Percentiles rank a stretch among this genome's conserved stretches.
Evolutionary conservation across 2,329 filamentous ascomycete genomes (phyloP).

Genomic region (Colletotrichum sp.): DNA sequence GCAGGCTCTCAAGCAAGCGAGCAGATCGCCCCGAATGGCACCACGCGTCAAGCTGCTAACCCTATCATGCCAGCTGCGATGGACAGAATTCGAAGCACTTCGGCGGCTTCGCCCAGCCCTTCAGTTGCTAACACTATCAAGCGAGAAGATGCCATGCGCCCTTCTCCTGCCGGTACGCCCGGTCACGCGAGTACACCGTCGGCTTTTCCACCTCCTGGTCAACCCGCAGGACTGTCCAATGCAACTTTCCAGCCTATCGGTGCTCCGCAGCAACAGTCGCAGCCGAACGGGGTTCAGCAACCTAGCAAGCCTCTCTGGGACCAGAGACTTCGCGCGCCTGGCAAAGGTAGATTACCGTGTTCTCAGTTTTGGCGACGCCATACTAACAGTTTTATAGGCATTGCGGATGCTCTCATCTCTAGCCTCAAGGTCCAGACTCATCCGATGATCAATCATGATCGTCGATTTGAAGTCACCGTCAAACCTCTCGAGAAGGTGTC

Average conservation of each 20-base stretch:
- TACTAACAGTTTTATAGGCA: conserved; percentile 41
- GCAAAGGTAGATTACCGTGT: conserved; percentile 41
- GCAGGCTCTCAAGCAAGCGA: conserved; percentile 37
- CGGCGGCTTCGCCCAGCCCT: conserved; percentile 51
- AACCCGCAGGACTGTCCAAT: conserved; percentile 21
- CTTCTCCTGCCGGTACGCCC: conserved; percentile 35
- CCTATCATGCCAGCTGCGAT: conserved; percentile 14
- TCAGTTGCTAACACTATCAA: conserved; percentile 37
- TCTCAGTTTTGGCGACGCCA: not conserved
- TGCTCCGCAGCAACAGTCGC: conserved; percentile 26
- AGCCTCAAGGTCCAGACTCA: conserved; percentile 72
- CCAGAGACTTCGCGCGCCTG: conserved; percentile 38
- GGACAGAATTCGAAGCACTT: conserved; percentile 38
- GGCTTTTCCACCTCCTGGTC: conserved; percentile 9
- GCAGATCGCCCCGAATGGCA: conserved; percentile 35
- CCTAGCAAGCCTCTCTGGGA: conserved; percentile 33
- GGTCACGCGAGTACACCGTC: conserved; percentile 22
- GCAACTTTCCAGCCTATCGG: conserved; percentile 23
- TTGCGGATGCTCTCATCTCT: conserved; percentile 69
- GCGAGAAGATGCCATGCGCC: conserved; percentile 38
- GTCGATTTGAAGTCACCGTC: conserved; percentile 68
- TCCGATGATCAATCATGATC: conserved; percentile 65
- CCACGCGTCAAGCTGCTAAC: conserved; percentile 11
- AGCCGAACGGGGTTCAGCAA: conserved; percentile 38
- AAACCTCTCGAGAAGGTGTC: conserved; percentile 68